phyloP scores from a whole-genome alignment of 2,329 filamentous ascomycete species.

The Pyrenophora teres region DNA sequence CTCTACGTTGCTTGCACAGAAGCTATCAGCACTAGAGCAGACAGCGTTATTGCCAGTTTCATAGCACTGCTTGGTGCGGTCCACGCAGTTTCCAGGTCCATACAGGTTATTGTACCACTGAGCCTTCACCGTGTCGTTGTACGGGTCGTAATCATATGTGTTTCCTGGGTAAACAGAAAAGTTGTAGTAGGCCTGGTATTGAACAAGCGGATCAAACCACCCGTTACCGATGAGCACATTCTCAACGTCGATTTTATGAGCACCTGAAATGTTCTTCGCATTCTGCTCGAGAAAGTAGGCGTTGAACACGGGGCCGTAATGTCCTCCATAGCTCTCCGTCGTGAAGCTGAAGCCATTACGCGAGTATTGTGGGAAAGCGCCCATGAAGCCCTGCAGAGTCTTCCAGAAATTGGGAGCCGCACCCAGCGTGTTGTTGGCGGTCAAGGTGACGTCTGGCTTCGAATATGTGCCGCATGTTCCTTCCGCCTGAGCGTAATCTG shows the following conservation, averaged over 20 bases:
- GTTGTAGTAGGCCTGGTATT: constrained; percentile 64
- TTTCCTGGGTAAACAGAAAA: constrained; percentile 62
- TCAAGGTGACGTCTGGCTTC: constrained; percentile 55
- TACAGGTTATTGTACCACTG: constrained; percentile 65
- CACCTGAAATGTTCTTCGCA: constrained; percentile 49
- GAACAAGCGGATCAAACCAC: constrained; percentile 62
- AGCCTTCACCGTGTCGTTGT: constrained; percentile 55
- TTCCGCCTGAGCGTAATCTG: constrained; percentile 53
- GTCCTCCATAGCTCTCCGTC: constrained; percentile 63
- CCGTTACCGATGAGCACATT: constrained; percentile 63
- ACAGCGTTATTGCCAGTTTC: constrained; percentile 56
- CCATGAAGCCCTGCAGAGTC: constrained; percentile 66
- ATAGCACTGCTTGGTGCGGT: constrained; percentile 62
- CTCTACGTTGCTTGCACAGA: constrained; percentile 61
- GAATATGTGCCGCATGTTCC: constrained; percentile 62
- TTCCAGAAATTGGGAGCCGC: constrained; percentile 66
- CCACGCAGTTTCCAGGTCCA: constrained; percentile 64
- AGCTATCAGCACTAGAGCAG: constrained; percentile 60
- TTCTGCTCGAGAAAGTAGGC: constrained; percentile 56
- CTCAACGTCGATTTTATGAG: constrained; percentile 56
- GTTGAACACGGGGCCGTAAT: constrained; percentile 62
- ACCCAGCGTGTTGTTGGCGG: constrained; percentile 57
- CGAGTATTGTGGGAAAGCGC: constrained; percentile 58
- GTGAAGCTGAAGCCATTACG: constrained; percentile 60
- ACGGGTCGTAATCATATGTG: constrained; percentile 61